Evolutionary conservation across 805 yeast genomes (phyloP).

Genomic region (Candida taoyuanica): DNA sequence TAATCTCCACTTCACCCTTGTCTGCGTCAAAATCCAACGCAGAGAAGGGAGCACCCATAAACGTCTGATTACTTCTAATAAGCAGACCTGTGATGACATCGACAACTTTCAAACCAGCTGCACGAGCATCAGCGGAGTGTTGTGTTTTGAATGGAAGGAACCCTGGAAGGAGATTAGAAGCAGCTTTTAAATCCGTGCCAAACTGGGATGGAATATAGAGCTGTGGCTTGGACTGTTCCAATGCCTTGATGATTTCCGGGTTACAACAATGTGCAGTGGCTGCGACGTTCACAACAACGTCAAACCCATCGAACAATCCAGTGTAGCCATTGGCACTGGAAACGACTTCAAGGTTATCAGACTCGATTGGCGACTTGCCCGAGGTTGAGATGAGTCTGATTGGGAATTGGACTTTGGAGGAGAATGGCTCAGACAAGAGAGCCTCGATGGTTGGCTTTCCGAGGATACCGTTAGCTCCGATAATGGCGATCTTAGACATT

Average conservation of each 20-base stretch:
- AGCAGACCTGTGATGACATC: slow-evolving; percentile 39
- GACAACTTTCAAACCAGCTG: slow-evolving; percentile 42
- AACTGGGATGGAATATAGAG: slow-evolving; percentile 58
- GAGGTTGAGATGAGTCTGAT: slow-evolving; percentile 41
- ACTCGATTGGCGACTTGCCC: slow-evolving; percentile 17
- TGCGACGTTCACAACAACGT: slow-evolving; percentile 46
- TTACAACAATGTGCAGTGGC: slow-evolving; percentile 29
- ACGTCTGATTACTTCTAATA: slow-evolving; percentile 27
- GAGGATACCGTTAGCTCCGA: slow-evolving; percentile 49
- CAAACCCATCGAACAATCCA: slow-evolving; percentile 41
- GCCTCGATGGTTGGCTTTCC: slow-evolving; percentile 46
- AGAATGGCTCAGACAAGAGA: slow-evolving; percentile 38
- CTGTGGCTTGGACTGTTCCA: slow-evolving; percentile 40
- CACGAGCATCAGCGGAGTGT: slow-evolving; percentile 38
- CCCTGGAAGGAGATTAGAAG: slow-evolving; percentile 30
- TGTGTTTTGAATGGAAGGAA: slow-evolving; percentile 31
- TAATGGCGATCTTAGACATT: slow-evolving; percentile 38
- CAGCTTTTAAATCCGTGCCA: slow-evolving; percentile 41
- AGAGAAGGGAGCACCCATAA: slow-evolving; percentile 25
- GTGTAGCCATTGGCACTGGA: slow-evolving; percentile 23
- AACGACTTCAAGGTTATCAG: slow-evolving; percentile 20
- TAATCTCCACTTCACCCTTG: slow-evolving; percentile 31
- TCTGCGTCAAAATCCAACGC: slow-evolving; percentile 36
- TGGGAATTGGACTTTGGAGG: slow-evolving; percentile 41
- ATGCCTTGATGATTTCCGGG: slow-evolving; percentile 37